Conservation (phyloP, 179 eudicot species). For the Silene coronaria region DNA sequence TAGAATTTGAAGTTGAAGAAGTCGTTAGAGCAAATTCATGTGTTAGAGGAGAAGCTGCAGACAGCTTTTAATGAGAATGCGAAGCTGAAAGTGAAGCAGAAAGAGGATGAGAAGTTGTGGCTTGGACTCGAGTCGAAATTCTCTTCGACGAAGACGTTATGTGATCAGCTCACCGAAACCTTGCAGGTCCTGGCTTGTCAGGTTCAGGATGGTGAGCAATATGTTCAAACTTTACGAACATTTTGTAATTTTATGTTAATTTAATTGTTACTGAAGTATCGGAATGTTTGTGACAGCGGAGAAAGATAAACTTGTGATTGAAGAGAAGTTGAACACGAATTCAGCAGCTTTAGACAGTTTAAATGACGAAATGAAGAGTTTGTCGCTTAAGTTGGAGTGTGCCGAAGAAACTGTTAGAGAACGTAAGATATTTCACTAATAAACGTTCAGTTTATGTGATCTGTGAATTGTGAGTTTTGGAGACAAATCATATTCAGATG, state of each 20-base stretch:
- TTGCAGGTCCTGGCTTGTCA: slow-evolving; percentile 63
- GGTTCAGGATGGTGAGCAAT: slow-evolving; percentile 65
- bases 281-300: slow-evolving; percentile 53
- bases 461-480: background rate
- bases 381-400: slow-evolving; percentile 61
- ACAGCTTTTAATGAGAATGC: slow-evolving; percentile 76
- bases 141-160: slow-evolving; percentile 64
- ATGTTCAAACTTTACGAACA: background rate
- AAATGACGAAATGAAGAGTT: slow-evolving; percentile 52
- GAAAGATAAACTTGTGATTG: slow-evolving; percentile 59
- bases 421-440: slow-evolving; percentile 38
- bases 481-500: background rate
- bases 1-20: slow-evolving; percentile 84
- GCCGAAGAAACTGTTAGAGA: slow-evolving; percentile 56
- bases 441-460: background rate
- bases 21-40: slow-evolving; percentile 53
- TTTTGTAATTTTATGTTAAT: background rate
- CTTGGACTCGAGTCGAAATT: slow-evolving; percentile 83
- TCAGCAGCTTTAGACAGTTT: slow-evolving; percentile 55
- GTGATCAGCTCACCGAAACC: slow-evolving; percentile 83
- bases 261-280: background rate
- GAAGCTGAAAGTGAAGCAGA: slow-evolving; percentile 77
- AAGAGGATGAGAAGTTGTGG: slow-evolving; percentile 90
- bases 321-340: slow-evolving; percentile 51
- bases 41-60: slow-evolving; percentile 74